Base-by-base conservation (phyloP, 495 filamentous ascomycete species). In the Penicillium psychrofluorescens region DNA sequence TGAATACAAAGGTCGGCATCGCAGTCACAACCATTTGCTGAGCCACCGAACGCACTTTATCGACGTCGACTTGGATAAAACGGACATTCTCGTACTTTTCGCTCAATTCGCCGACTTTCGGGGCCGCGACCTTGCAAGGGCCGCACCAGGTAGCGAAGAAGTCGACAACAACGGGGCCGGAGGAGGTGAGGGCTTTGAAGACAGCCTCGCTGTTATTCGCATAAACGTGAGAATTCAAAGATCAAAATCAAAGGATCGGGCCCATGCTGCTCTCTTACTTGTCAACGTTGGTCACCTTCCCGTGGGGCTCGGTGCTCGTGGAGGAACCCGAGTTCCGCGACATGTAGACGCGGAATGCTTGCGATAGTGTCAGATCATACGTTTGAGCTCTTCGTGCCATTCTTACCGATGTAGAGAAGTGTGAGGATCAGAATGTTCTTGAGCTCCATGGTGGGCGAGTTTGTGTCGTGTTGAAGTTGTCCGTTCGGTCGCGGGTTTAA, bases 61-160 rank as follows among this genome's bases (percentile, higher is more conserved):
- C 90, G 44, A 95, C 88, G 64, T 95, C 89, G 57, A 95, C 61
- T 75, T 94, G 92, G 71, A 78, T 78, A 65, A 95, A 95, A 51
- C 76, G 72, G 42, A 80, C 76, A 32, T 72, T 65, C 42, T 70
- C 29, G 60, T 74, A 75, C 13, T 66, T 60, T 41, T 61, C 57
- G 37, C 57, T 61, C 27, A 61, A 45, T 33, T 61, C 53, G 39
- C 57, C 57, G 40, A 61, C 43, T 35, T 53, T 49, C 35, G 57
- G 57, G 0, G 48, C 54, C 9, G 58, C 57, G 13, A 54, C 57
- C 41, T 46, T 47, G 51, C 57, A 61, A 16, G 57, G 57, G 11
- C 57, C 57, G 14, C 57, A 61, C 57, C 57, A 61, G 28, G 57
- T 61, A 5, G 57, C 57, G 34, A 53, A 61, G 49, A 61, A 61